Base-by-base conservation (phyloP, 441 rosid species). In the Dalechampia spathulata region DNA sequence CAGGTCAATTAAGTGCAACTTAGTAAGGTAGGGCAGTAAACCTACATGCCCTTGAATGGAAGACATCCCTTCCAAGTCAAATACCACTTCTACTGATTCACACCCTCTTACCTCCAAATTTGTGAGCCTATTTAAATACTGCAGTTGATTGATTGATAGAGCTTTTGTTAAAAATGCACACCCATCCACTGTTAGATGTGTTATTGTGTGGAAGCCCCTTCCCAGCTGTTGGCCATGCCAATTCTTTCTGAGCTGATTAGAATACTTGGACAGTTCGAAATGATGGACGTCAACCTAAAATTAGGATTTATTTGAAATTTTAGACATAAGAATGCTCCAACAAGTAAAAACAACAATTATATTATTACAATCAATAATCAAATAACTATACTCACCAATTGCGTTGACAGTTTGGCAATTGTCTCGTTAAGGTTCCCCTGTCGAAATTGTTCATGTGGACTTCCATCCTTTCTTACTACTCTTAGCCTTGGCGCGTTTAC, bases 401-500 rank as follows among this genome's bases (percentile, higher is more conserved):
- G n/a, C n/a, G n/a, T n/a, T n/a, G 8, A 9, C 15, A 44, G 6
- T 9, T 17, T 30, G 23, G 6, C 21, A 36, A 62, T 16, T n/a
- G 60, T 44, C 16, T 17, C 40, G 34, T 65, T 47, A 1, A 37
- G 36, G 16, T 65, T 15, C 0, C 30, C 69, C 0, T 22, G 44
- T 53, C 64, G 21, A 7, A 34, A 12, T 21, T 14, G 30, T 32
- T 44, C 49, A 7, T 52, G 16, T 7, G 2, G 2, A 9, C 11
- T 14, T 6, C 22, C 2, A 4, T 2, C 16, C 7, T 34, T 22
- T 21, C 28, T 21, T 14, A 66, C 22, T 22, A 12, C 19, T 16
- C 11, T 17, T 16, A 66, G n/a, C 37, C 22, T 66, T 25, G 65
- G 65, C 15, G 52, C n/a, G 26, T 6, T 26, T 12, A 27, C 19